Base-by-base conservation (phyloP, 805 yeast species). In the Tetrapisispora namnaoensis region DNA sequence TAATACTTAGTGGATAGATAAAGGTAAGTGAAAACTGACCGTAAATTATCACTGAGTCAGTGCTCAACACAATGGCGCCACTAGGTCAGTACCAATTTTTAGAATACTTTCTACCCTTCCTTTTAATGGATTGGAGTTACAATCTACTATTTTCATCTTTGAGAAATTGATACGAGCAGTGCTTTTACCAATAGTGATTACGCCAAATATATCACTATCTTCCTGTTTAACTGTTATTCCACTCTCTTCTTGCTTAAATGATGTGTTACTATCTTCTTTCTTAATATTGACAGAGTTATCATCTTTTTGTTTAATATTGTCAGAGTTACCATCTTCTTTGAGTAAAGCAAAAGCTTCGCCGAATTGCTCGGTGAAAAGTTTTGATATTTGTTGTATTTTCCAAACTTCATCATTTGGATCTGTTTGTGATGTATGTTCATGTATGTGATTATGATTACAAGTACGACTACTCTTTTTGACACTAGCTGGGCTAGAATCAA, bases 401-500 rank as follows among this genome's bases (percentile, higher is more conserved):
- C 70, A 64, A 5, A 53, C 46, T 9, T 57, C 53, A 36, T 54
- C 54, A 13, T 28, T 22, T 6, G 53, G 49, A 51, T 52, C 18
- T 51, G 56, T 20, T 38, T 18, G 24, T 48, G 51, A 4, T 51
- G 56, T 18, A 39, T 42, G 38, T 18, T 44, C 52, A 53, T 69
- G 69, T 10, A 51, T 49, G 50, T 68, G 72, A 5, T 55, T 61
- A 61, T 80, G 84, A 1, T 60, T 52, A 54, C 84, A 81, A 1
- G 72, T 54, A 47, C 75, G 75, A 6, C 95, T 80, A 14, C 95
- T 80, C 54, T 88, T 66, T 62, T 91, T 93, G 28, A 93, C 95
- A 7, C 97, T 87, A 1, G 96, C 95, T 11, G 96, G 96, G 0
- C 96, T 82, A 0, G 96, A 83, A 63, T 93, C 99, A 39, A 91